Evolutionary conservation across 2,329 filamentous ascomycete species (phyloP).

Genomic region (Verticillium klebahnii): DNA sequence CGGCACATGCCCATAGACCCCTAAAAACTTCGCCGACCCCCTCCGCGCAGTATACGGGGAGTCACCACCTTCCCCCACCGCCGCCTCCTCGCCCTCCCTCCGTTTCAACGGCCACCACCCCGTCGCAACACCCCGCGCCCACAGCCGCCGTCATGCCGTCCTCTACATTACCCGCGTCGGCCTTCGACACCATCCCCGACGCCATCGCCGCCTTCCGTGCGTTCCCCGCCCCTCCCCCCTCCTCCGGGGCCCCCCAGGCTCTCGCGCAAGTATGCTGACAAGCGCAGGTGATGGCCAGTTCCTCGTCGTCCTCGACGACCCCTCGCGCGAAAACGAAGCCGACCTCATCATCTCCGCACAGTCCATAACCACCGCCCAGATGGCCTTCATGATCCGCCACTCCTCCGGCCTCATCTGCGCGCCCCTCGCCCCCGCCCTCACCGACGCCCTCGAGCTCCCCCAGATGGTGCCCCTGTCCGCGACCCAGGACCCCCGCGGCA

Average conservation of each 20-base stretch:
- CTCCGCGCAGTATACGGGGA: constrained; percentile 1
- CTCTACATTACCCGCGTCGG: constrained; percentile 41
- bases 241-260: neutral
- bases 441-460: constrained; percentile 69
- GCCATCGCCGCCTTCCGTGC: constrained; percentile 60
- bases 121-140: neutral
- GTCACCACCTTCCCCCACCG: neutral
- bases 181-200: constrained; percentile 63
- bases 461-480: constrained; percentile 67
- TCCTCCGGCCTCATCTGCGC: constrained; percentile 89
- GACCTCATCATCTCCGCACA: constrained; percentile 94
- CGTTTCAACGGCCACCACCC: neutral
- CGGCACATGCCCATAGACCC: neutral
- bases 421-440: constrained; percentile 67
- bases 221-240: constrained; percentile 19
- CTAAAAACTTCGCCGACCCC: neutral
- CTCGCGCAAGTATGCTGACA: constrained; percentile 5
- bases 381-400: constrained; percentile 94
- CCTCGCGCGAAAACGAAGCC: constrained; percentile 93
- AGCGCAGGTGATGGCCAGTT: constrained; percentile 73
- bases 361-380: constrained; percentile 79
- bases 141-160: constrained; percentile 40
- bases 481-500: constrained; percentile 78
- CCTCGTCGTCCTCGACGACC: constrained; percentile 90
- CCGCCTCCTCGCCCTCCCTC: neutral